phyloP scores from a whole-genome alignment of 495 filamentous ascomycete genomes.

The Xylaria telfairii region DNA sequence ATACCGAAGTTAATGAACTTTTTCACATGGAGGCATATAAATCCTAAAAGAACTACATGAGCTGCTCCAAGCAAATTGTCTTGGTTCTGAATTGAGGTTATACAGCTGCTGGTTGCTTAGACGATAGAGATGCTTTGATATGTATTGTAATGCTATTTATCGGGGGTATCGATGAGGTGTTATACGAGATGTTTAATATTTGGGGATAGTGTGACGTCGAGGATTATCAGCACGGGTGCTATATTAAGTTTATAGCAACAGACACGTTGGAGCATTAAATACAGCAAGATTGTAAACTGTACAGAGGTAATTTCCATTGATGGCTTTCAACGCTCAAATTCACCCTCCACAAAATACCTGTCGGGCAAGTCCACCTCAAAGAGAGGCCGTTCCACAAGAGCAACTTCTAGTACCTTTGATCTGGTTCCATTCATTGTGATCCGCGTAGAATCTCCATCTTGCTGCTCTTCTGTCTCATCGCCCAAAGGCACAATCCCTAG shows the following conservation, averaged over 20 bases:
- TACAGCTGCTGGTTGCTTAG: too few species aligned
- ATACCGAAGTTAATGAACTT: background rate
- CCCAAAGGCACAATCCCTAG: conserved; percentile 82
- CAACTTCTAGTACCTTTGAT: conserved; percentile 70
- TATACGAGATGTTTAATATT: background rate
- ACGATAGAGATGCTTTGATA: background rate
- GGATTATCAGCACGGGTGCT: background rate
- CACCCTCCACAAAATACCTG: conserved; percentile 71
- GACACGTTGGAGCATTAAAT: background rate
- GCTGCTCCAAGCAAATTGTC: background rate
- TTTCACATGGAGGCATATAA: background rate
- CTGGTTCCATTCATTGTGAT: conserved; percentile 33
- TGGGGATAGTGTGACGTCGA: background rate
- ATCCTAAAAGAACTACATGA: background rate
- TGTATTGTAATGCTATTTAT: background rate
- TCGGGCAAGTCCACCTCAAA: conserved; percentile 84
- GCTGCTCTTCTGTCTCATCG: conserved; percentile 36
- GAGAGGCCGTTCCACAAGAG: conserved; percentile 82
- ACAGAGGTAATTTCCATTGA: conserved; percentile 7
- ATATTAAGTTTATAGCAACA: background rate
- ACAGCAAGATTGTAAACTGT: background rate
- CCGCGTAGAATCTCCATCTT: conserved; percentile 30
- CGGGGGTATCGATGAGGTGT: background rate
- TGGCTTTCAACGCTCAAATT: conserved; percentile 50
- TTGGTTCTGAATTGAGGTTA: background rate